Evolutionary conservation across 768 basidiomycete genomes (phyloP), one percentile per base, ranked within the genome.

Genomic region (Artomyces pyxidatus): DNA sequence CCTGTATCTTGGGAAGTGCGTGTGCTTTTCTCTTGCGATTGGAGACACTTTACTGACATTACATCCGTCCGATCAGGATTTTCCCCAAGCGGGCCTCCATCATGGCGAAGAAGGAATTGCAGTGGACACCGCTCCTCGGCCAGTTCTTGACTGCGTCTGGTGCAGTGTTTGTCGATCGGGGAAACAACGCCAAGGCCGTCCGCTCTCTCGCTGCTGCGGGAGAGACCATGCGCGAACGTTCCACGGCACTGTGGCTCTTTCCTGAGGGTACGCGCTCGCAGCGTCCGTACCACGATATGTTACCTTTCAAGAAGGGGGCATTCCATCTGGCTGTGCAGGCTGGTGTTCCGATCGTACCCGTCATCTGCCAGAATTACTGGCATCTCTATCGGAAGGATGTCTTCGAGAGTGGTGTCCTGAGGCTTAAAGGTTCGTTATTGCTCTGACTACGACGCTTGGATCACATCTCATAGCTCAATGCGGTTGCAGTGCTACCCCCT

Each of bases 271-370:
- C 96, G 10, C 81, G 95, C 29, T 81, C 89, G 38, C 77, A 77
- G 49, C 74, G 75, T 19, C 71, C 82, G 53, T 67, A 73, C 27
- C 76, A 85, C 7, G 75, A 78, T 27, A 68, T 99, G 63, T 73
- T 88, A 5, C 85, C 90, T 3, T 84, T 99, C 73, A 99, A 99
- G 75, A 99, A 97, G 66, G 96, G 96, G 35, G 94, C 92, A 3
- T 98, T 98, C 74, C 93, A 98, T 63, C 77, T 97, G 43, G 96
- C 96, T 25, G 76, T 98, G 22, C 84, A 93, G 66, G 83, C 90
- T 11, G 81, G 86, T 26, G 76, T 98, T 40, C 95, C 96, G 6
- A 84, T 99, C 59, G 77, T 89, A 26, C 95, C 96, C 6, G 77
- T 99, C 45, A 84, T 98, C 2, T 81, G 82, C 45, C 92, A 98